These are phyloP conservation scores for Malassezia dermatis DNA, from an alignment of 1,284 basidiomycete genomes.

Conservation along the genomic window DNA sequence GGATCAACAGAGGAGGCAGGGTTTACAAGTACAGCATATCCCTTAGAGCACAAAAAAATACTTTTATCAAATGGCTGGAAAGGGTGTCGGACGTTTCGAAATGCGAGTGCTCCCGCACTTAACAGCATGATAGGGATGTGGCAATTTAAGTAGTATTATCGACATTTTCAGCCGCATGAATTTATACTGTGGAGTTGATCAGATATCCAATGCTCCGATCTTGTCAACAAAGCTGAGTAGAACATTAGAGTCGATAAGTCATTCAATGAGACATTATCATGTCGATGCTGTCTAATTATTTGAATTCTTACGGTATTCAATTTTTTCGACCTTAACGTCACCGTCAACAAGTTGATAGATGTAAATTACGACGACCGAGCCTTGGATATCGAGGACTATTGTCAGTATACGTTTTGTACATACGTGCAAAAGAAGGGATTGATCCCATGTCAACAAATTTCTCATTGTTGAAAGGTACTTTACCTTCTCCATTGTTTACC, in stretches of 20 bases:
- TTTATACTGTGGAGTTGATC: not conserved
- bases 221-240: not conserved
- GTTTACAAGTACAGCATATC: not conserved
- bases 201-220: not conserved
- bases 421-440: conserved; percentile 12
- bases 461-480: not conserved
- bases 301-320: conserved; percentile 35
- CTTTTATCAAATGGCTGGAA: not conserved
- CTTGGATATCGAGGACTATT: conserved; percentile 44
- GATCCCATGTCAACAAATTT: not conserved
- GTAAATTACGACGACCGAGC: conserved; percentile 42
- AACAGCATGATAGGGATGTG: not conserved
- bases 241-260: not conserved
- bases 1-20: not conserved
- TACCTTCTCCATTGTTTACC: not conserved
- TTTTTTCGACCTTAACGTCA: conserved; percentile 47
- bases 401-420: not conserved
- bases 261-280: not conserved
- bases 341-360: conserved; percentile 46
- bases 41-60: not conserved
- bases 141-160: not conserved
- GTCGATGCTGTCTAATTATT: not conserved
- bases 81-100: not conserved
- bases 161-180: too few species aligned
- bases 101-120: not conserved